Base-by-base conservation (phyloP, 148 eudicot genomes). In the Nyssa sinensis region DNA sequence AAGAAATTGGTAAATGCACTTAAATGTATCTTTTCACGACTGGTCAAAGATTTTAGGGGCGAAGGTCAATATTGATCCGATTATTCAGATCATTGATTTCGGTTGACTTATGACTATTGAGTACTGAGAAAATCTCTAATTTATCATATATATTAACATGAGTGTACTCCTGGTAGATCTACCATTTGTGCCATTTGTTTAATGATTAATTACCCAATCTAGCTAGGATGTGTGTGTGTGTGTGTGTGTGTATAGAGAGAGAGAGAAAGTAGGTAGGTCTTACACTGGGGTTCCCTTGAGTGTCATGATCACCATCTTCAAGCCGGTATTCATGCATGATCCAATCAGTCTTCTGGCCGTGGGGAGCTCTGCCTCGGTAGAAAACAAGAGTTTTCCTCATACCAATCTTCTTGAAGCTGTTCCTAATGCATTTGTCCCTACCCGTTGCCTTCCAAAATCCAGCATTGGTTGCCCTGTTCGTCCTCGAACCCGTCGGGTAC, bases 371-470 rank as follows among this genome's bases (percentile, higher is more conserved):
- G 2, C 98, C 98, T 19, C 93, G 79, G 53, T 94, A 94, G 84
- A 94, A 94, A 35, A 94, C 98, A 1, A 94, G 86, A 35, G 98
- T 94, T 77, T 94, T 94, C 27, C 98, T 85, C 97, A 94, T 94
- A 7, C 98, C 98, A 51, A 94, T 94, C 82, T 92, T 94, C 90
- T 90, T 88, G 74, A 84, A 82, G 37, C 70, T 90, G 77, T 90
- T 90, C 23, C 97, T 64, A 17, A 94, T 91, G 87, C 97, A 91
- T 74, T 94, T 94, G 67, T 94, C 98, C 62, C 98, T 82, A 21
- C 98, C 98, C 0, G 98, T 94, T 16, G 98, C 98, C 70, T 94
- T 94, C 98, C 98, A 94, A 81, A 94, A 94, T 19, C 98, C 98
- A 0, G 97, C 98, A 75, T 84, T 90, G 10, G 98, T 94, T 1